Percentiles rank a stretch among this genome's conserved stretches.
Conservation (phyloP, 441 rosid species). For the Populus hybrid region DNA sequence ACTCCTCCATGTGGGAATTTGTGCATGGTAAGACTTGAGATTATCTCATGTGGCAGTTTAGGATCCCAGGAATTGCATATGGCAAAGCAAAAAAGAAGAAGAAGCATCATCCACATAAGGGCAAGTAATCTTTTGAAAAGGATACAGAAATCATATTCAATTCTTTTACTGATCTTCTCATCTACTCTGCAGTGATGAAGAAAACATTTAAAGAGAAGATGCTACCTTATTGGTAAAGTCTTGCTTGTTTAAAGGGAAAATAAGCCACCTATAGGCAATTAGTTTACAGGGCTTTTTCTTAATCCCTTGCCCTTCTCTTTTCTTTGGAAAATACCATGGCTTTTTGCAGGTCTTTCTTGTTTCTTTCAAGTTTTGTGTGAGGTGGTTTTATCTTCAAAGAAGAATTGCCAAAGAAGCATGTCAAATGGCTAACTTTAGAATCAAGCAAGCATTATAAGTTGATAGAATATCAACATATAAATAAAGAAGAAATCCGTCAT, state of each 20-base stretch:
- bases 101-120: neutral
- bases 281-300: too few species aligned
- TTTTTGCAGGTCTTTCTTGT: too few species aligned
- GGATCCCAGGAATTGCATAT: neutral
- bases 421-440: too few species aligned
- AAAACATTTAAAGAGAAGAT: neutral
- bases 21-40: neutral
- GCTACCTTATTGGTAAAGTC: neutral
- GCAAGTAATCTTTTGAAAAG: slow-evolving; percentile 8
- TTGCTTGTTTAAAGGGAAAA: too few species aligned
- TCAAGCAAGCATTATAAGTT: neutral
- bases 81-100: neutral
- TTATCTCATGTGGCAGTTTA: neutral
- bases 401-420: too few species aligned
- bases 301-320: too few species aligned
- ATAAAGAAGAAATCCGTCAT: neutral
- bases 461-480: neutral
- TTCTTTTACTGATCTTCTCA: neutral
- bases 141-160: slow-evolving; percentile 9
- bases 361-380: too few species aligned
- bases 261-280: too few species aligned
- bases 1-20: neutral
- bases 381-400: too few species aligned
- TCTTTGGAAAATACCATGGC: too few species aligned
- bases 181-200: neutral